phyloP scores from a whole-genome alignment of 805 yeast species.

The Kodamaea laetipori region DNA sequence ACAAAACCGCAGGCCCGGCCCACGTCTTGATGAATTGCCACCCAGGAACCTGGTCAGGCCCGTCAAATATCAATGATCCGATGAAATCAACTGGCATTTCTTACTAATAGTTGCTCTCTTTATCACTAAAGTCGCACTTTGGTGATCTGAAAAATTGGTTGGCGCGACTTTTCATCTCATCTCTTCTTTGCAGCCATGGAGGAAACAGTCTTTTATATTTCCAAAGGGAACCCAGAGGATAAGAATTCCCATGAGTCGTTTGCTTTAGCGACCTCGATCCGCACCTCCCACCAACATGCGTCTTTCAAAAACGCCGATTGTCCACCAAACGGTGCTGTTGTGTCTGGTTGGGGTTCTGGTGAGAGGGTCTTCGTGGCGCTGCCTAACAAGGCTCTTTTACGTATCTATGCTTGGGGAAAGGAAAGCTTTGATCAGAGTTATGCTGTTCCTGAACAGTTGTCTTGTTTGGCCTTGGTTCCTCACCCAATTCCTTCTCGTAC shows the following conservation, averaged over 20 bases:
- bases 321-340: constrained; percentile 45
- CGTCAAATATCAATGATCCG: constrained; percentile 68
- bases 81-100: constrained; percentile 84
- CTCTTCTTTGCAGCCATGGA: constrained; percentile 39
- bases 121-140: neutral
- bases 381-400: constrained; percentile 69
- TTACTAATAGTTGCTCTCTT: neutral
- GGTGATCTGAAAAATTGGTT: neutral
- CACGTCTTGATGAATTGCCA: constrained; percentile 59
- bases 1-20: constrained; percentile 50
- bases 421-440: constrained; percentile 76
- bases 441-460: constrained; percentile 79
- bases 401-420: constrained; percentile 70
- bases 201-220: constrained; percentile 50
- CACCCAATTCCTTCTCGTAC: constrained; percentile 29
- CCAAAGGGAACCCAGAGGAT: constrained; percentile 46
- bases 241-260: constrained; percentile 46
- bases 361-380: constrained; percentile 65
- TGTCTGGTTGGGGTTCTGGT: constrained; percentile 49
- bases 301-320: constrained; percentile 57
- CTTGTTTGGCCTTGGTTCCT: constrained; percentile 53
- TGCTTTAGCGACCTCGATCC: constrained; percentile 46
- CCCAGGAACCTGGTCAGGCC: constrained; percentile 75
- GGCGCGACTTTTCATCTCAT: constrained; percentile 10
- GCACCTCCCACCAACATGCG: constrained; percentile 49